Evolutionary conservation across 1,284 basidiomycete genomes (phyloP), one percentile per base, ranked within the genome.

Genomic region (Heterobasidion occidentale): DNA sequence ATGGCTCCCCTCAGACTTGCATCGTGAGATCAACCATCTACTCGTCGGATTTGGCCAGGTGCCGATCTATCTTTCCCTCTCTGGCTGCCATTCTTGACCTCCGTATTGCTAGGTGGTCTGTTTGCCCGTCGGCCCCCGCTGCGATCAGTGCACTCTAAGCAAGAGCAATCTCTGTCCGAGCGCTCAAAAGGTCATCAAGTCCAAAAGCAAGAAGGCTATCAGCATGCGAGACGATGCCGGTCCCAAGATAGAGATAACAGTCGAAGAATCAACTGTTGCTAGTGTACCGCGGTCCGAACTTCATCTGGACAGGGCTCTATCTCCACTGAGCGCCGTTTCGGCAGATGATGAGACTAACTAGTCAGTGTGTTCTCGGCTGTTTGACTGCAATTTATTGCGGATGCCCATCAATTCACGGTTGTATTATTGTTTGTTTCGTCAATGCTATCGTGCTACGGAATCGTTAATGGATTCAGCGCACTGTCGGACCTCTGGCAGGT

Each of bases 41-140:
- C 77, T 98, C 3, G 94, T 97, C 7, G 94, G 94, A 0, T 96
- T 97, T 62, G 94, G 94, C 12, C 96, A 98, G 77, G 89, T 90
- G 61, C 54, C 70, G 61, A 9, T 44, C 19, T 56, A 19, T 17
- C 49, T 7, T 42, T 38, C 14, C 36, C 8, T 3, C 8, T 3
- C n/a, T 56, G 17, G 17, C 47, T 7, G 36, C 35, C 14, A 20
- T 9, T 19, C 51, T 42, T 45, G 46, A 14, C 15, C 53, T 11
- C 45, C 34, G 36, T 46, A 50, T 7, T 6, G 2, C 7, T 53
- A 91, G 85, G 81, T 79, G 1, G 78, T 98, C 2, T 98, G 95
- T 62, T 74, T 88, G 1, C 92, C 95, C 2, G 79, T 92, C 8
- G 81, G 84, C 0, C 94, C 95, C 0, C 79, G 86, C 38, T 98